Evolutionary conservation across 2,329 filamentous ascomycete genomes (phyloP).

Genomic region (Verticillium nubilum): DNA sequence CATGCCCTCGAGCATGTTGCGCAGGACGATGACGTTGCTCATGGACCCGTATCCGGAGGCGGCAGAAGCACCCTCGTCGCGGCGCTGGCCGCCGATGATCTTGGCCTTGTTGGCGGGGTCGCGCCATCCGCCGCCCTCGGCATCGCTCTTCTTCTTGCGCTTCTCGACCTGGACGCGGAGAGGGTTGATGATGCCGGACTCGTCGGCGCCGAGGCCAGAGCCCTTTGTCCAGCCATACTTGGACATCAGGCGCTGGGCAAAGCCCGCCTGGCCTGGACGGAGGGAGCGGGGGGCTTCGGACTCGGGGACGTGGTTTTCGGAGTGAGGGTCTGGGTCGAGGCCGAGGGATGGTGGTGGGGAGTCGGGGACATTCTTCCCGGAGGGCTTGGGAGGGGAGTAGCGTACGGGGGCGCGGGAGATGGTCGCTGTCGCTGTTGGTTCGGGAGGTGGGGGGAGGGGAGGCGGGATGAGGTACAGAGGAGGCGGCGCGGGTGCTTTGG

Average conservation of each 20-base stretch:
- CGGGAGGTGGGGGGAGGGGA: conserved; percentile 25
- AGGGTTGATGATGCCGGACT: conserved; percentile 78
- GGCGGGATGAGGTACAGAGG: conserved; percentile 25
- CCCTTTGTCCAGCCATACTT: conserved; percentile 95
- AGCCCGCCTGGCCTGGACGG: conserved; percentile 75
- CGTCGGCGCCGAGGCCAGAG: conserved; percentile 76
- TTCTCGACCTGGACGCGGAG: conserved; percentile 82
- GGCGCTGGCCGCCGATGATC: conserved; percentile 72
- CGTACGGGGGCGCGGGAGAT: conserved; percentile 76
- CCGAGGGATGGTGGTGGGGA: conserved; percentile 43
- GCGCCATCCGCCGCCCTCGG: conserved; percentile 73
- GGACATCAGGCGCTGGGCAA: conserved; percentile 81
- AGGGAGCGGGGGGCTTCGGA: conserved; percentile 46
- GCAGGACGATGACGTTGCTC: conserved; percentile 76
- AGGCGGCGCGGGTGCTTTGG: conserved; percentile 25
- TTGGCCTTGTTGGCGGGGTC: conserved; percentile 65
- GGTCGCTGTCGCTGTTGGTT: conserved; percentile 41
- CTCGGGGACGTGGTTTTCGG: conserved; percentile 20
- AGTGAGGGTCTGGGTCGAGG: conserved; percentile 35
- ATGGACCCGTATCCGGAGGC: conserved; percentile 60
- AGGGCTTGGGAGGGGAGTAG: conserved; percentile 45
- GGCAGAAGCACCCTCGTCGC: conserved; percentile 24
- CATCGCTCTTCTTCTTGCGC: conserved; percentile 70
- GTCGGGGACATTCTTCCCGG: conserved; percentile 30
- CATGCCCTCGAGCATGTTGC: conserved; percentile 82